Percentiles rank a stretch among this genome's conserved stretches.
Conservation (phyloP, 1,284 basidiomycete species). For the Bondarzewia mesenterica region DNA sequence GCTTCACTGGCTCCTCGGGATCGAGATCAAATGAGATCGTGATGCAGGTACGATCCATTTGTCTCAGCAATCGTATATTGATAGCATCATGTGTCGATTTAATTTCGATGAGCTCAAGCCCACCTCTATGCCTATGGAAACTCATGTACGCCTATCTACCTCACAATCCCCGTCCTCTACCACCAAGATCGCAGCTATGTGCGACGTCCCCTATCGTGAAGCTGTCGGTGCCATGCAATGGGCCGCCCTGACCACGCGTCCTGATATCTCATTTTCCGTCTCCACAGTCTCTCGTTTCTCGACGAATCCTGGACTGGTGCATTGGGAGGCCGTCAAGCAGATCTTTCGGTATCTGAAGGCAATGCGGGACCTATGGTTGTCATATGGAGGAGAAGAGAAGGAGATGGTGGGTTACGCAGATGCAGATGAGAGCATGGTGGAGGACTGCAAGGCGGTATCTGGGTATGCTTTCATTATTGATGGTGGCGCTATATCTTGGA, state of each 20-base stretch:
- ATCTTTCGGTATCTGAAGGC: slow-evolving; percentile 17
- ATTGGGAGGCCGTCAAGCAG: slow-evolving; percentile 15
- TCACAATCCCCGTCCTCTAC: slow-evolving; percentile 2
- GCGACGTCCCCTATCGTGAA: slow-evolving; percentile 17
- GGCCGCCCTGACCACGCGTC: slow-evolving; percentile 11
- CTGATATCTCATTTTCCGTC: slow-evolving; percentile 18
- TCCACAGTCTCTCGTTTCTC: slow-evolving; percentile 11
- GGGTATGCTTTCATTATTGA: slow-evolving; percentile 14
- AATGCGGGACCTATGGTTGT: slow-evolving; percentile 12
- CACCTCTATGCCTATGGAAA: slow-evolving; percentile 19
- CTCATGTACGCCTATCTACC: slow-evolving; percentile 8
- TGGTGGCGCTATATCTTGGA: slow-evolving; percentile 15
- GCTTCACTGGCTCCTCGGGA: slow-evolving; percentile 19
- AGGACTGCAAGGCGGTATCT: slow-evolving; percentile 8
- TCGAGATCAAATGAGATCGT: slow-evolving; percentile 16
- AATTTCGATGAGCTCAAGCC: slow-evolving; percentile 19
- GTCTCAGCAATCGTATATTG: slow-evolving; percentile 19
- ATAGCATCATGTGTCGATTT: slow-evolving; percentile 18
- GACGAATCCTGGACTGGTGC: slow-evolving; percentile 10
- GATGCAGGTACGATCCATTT: slow-evolving; percentile 15
- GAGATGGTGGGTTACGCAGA: not conserved
- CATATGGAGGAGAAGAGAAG: slow-evolving; percentile 2
- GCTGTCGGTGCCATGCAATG: slow-evolving; percentile 17
- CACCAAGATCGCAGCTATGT: slow-evolving; percentile 17
- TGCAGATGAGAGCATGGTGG: not conserved